These are phyloP conservation scores for Cyclocybe aegerita DNA, from an alignment of 768 basidiomycete genomes.

Conservation along the genomic window DNA sequence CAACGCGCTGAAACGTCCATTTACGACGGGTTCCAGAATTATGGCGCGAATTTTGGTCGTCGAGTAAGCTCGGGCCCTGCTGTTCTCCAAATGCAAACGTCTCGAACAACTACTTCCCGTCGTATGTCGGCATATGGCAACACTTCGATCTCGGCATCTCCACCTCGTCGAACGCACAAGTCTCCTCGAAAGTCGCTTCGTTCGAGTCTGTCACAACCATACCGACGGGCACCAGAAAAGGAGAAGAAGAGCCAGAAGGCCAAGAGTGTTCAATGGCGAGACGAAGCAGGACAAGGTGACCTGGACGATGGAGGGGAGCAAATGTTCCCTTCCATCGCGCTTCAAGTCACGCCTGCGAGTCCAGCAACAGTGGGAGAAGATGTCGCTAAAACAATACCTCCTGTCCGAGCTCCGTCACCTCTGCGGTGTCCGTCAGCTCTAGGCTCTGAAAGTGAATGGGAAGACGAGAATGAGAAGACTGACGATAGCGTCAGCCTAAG, in stretches of 20 bases:
- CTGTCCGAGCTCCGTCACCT: conserved; percentile 26
- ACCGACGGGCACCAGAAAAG: conserved; percentile 64
- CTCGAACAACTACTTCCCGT: conserved; percentile 26
- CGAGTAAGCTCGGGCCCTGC: conserved; percentile 52
- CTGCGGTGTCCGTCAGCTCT: conserved; percentile 43
- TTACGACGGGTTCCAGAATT: conserved; percentile 52
- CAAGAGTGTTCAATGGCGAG: conserved; percentile 86
- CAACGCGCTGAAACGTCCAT: conserved; percentile 30
- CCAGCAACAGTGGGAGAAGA: conserved; percentile 28
- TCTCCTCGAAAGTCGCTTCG: conserved; percentile 76
- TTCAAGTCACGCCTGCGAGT: conserved; percentile 44
- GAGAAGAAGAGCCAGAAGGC: conserved; percentile 55
- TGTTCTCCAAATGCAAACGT: conserved; percentile 30
- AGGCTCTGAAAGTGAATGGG: conserved; percentile 86
- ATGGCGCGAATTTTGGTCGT: conserved; percentile 46
- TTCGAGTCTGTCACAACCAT: conserved; percentile 62
- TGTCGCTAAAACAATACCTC: conserved; percentile 19
- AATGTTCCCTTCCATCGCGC: conserved; percentile 26
- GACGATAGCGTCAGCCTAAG: conserved; percentile 71
- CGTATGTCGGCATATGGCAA: conserved; percentile 39
- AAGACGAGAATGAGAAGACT: conserved; percentile 83
- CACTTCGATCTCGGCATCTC: conserved; percentile 50
- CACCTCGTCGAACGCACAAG: conserved; percentile 46
- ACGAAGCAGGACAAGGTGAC: conserved; percentile 82
- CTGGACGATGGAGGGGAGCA: conserved; percentile 62